Percentiles rank a stretch among this genome's conserved stretches.
Evolutionary conservation across 495 filamentous ascomycete species (phyloP).

Genomic region (Aspergillus diversus): DNA sequence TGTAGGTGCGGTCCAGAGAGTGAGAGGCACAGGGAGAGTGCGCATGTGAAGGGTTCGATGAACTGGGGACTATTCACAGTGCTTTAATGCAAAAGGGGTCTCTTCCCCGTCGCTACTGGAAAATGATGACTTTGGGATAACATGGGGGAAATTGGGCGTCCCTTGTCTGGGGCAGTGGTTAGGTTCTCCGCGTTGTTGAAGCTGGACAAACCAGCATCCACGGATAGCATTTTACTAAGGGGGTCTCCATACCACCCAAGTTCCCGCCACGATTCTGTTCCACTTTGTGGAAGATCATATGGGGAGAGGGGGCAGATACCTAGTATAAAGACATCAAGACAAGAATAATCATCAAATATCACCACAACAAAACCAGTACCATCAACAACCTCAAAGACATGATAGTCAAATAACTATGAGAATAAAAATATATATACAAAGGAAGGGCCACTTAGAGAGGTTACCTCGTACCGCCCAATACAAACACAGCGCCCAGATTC

Average conservation of each 20-base stretch:
- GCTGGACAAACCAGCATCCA: conserved; percentile 21
- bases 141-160: neutral
- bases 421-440: too few species aligned
- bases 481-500: neutral
- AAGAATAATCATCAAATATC: neutral
- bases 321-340: neutral
- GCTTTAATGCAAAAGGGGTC: neutral
- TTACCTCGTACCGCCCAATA: neutral
- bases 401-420: neutral
- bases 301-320: neutral
- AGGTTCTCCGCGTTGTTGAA: conserved; percentile 3
- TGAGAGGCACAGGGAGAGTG: neutral
- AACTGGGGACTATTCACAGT: neutral
- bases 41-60: conserved; percentile 1
- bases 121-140: neutral
- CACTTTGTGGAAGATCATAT: conserved; percentile 1
- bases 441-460: neutral
- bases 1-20: neutral
- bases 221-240: conserved; percentile 20
- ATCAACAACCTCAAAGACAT: neutral
- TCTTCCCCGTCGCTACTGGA: neutral
- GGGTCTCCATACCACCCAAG: conserved; percentile 2
- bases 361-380: neutral
- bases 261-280: neutral
- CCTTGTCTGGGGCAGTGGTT: neutral